phyloP scores from a whole-genome alignment of 305 asterid genomes.

The Fraxinus velutina region DNA sequence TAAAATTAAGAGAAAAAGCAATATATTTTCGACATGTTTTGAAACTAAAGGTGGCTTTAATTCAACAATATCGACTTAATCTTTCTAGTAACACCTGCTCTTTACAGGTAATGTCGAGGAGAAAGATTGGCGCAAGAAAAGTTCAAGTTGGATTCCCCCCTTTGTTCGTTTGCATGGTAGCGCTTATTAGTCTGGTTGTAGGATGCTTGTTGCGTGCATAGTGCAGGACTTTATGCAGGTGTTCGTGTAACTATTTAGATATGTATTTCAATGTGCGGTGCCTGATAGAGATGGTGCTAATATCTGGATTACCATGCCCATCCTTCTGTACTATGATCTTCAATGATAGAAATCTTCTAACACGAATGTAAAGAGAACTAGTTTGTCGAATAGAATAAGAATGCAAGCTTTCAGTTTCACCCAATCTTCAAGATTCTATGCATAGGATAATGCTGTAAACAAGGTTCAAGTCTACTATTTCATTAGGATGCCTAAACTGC shows the following conservation, averaged over 20 bases:
- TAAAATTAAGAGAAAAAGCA: neutral
- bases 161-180: constrained; percentile 70
- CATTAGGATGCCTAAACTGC: neutral
- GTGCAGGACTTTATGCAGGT: neutral
- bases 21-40: neutral
- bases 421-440: neutral
- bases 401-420: neutral
- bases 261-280: constrained; percentile 16
- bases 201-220: constrained; percentile 49
- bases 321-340: constrained; percentile 20
- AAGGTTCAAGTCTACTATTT: neutral
- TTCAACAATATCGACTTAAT: neutral
- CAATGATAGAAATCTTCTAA: constrained; percentile 19
- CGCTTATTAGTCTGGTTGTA: constrained; percentile 49
- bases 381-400: constrained; percentile 23
- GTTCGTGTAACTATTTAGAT: constrained; percentile 17
- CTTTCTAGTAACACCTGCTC: neutral
- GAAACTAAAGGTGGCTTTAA: neutral
- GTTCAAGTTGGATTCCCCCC: constrained; percentile 72
- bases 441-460: neutral
- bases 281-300: constrained; percentile 21
- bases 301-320: constrained; percentile 27
- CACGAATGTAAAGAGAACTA: constrained; percentile 30
- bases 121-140: constrained; percentile 36
- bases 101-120: constrained; percentile 48